These are phyloP conservation scores for Populus ilicifolia DNA, from an alignment of 345 rosid genomes.

Conservation along the genomic window DNA sequence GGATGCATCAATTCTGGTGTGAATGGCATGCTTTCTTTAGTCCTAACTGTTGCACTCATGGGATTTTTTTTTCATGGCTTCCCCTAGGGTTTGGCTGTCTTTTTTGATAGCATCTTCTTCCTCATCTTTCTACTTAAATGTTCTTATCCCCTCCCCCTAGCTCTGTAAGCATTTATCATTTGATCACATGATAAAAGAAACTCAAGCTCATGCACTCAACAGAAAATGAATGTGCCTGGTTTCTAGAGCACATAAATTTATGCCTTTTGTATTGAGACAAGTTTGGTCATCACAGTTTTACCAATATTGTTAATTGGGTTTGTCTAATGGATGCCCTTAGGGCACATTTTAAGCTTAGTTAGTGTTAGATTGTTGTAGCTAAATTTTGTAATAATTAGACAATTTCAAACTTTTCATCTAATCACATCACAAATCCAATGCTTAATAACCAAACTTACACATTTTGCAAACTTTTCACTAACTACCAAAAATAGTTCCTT, in stretches of 20 bases:
- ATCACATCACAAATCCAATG: background rate
- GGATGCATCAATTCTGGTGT: background rate
- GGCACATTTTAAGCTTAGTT: background rate
- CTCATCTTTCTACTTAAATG: background rate
- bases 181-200: background rate
- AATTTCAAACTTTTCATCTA: background rate
- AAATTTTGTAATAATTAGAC: background rate
- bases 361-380: background rate
- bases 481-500: background rate
- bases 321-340: background rate
- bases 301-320: background rate
- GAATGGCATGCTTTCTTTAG: background rate
- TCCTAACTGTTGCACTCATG: background rate
- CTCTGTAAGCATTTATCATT: background rate
- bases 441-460: background rate
- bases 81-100: background rate
- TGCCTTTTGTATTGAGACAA: background rate
- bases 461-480: background rate
- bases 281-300: background rate
- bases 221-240: background rate
- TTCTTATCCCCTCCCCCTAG: background rate
- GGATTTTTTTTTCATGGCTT: background rate
- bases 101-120: background rate
- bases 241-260: background rate
- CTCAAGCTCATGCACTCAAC: background rate